Evolutionary conservation across 768 basidiomycete genomes (phyloP), one percentile per base, ranked within the genome.

Genomic region (Favolaschia claudopus): DNA sequence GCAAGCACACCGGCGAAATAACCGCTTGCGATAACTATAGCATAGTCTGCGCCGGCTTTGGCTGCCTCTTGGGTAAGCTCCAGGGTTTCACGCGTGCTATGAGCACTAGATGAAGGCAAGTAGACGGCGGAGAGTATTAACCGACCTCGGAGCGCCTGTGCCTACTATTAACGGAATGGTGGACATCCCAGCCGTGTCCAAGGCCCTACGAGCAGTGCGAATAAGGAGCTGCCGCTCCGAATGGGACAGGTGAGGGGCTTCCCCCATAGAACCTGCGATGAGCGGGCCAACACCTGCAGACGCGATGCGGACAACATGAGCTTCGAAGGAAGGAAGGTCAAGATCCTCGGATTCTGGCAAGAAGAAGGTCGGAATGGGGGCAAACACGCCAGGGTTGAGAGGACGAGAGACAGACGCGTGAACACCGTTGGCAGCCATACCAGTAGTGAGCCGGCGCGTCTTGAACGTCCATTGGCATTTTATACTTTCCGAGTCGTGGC

Each of bases 311-410:
- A 84, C 76, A 39, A 92, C 80, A 74, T 94, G 93, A 9, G 77
- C 73, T 67, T 88, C 81, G 66, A 95, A 90, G 0, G 89, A 72
- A 14, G 79, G 78, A 31, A 95, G 70, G 74, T 95, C 93, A 85
- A 96, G 83, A 65, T 95, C 93, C 73, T 96, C 92, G 37, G 87
- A 83, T 32, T 80, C 83, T 1, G 81, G 79, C 19, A 87, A 72
- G 80, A 93, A 95, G 79, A 96, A 96, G 15, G 93, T 86, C 29
- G 89, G 92, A 67, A 96, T 85, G 29, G 95, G 95, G 10, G 91
- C 89, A 74, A 84, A 95, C 55, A 96, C 85, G 39, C 95, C 93
- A 22, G 92, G 73, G 52, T 78, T 83, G 63, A 96, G 77, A 17
- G 84, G 82, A 52, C 91, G 88, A 55, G 76, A 70, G 39, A 75